Evolutionary conservation across 2,329 filamentous ascomycete species (phyloP).

Genomic region (Trichoderma arundinaceum): DNA sequence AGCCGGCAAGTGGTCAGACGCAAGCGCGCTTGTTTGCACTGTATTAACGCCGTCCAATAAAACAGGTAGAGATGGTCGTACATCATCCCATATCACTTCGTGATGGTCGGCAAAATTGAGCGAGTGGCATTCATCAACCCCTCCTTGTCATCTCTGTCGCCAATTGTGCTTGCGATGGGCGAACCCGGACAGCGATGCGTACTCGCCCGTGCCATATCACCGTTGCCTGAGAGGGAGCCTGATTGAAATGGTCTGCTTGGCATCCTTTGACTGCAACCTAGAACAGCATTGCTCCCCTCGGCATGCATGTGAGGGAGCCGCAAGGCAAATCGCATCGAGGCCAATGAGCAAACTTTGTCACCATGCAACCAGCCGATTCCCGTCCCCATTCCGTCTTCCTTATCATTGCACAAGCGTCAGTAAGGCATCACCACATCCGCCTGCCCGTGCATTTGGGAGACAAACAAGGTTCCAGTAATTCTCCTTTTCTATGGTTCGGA

Average conservation of each 20-base stretch:
- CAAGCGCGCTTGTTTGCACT: background rate
- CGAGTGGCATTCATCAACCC: background rate
- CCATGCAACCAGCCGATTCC: conserved; percentile 25
- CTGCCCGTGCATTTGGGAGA: conserved; percentile 2
- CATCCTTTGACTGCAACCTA: background rate
- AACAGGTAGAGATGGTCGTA: background rate
- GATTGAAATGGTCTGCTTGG: background rate
- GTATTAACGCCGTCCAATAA: background rate
- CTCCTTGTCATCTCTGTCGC: background rate
- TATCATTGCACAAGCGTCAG: conserved; percentile 4
- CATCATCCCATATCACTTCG: background rate
- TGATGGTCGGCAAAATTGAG: background rate
- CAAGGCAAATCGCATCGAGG: conserved; percentile 1
- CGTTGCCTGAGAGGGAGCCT: conserved; percentile 1
- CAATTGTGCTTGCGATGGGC: too few relatives aligned
- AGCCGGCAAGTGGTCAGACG: background rate
- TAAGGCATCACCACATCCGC: conserved; percentile 16
- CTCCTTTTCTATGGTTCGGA: background rate
- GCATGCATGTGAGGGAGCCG: conserved; percentile 6
- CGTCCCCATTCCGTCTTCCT: conserved; percentile 8
- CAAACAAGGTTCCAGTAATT: background rate
- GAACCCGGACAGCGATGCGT: conserved; percentile 1
- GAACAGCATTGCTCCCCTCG: background rate
- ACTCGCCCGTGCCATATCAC: background rate
- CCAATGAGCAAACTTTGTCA: conserved; percentile 19